phyloP scores from a whole-genome alignment of 1,139 yeast genomes.

The Sugiyamaella japonica region DNA sequence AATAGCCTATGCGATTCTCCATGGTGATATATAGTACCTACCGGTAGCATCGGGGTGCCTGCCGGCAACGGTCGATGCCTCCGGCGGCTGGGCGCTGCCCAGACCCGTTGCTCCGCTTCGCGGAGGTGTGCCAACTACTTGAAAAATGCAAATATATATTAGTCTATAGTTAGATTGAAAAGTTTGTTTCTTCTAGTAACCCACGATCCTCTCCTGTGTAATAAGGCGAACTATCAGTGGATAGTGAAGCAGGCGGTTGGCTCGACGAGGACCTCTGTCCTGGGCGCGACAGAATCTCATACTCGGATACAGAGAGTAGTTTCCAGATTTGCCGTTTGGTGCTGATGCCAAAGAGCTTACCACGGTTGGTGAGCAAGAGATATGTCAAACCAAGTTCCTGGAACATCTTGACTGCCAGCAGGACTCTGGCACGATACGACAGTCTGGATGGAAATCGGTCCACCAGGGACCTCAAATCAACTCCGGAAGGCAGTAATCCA shows the following conservation, averaged over 20 bases:
- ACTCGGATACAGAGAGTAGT: constrained; percentile 35
- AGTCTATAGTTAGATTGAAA: constrained; percentile 9
- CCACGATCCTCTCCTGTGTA: constrained; percentile 7
- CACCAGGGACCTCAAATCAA: constrained; percentile 32
- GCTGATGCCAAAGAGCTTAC: constrained; percentile 51
- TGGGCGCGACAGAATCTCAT: constrained; percentile 9
- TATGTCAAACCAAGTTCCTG: constrained; percentile 55
- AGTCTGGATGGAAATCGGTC: constrained; percentile 38
- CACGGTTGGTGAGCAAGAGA: constrained; percentile 52
- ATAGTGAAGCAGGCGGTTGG: neutral
- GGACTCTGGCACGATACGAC: constrained; percentile 40
- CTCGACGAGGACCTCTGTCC: constrained; percentile 5
- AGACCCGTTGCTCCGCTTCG: neutral
- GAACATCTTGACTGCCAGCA: constrained; percentile 51
- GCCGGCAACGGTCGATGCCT: too few relatives aligned
- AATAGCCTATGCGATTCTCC: constrained; percentile 69
- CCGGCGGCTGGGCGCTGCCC: neutral
- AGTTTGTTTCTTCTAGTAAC: neutral
- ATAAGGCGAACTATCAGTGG: constrained; percentile 9
- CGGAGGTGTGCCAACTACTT: neutral
- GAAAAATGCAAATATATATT: constrained; percentile 5
- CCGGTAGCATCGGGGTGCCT: too few relatives aligned
- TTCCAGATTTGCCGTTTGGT: constrained; percentile 68
- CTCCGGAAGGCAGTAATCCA: constrained; percentile 3
- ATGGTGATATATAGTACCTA: constrained; percentile 59